Evolutionary conservation across 345 rosid genomes (phyloP).

Genomic region (Melastoma malabathricum): DNA sequence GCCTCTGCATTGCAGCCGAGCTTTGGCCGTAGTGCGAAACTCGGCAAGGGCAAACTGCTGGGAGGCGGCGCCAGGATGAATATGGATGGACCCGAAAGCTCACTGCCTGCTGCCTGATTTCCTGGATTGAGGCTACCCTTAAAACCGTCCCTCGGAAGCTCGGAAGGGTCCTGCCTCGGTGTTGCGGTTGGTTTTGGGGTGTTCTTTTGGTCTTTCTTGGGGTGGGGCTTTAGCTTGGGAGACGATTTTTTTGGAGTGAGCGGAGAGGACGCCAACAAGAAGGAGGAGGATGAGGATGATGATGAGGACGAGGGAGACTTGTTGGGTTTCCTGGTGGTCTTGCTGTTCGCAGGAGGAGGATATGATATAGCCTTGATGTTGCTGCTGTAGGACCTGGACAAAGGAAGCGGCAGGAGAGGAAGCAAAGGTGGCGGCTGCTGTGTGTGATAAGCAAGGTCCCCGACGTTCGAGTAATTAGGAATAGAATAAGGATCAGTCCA

Average conservation of each 20-base stretch:
- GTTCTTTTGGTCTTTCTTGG: too few relatives aligned
- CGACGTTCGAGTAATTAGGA: background rate
- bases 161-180: too few relatives aligned
- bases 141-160: constrained; percentile 1
- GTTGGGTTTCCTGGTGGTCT: background rate
- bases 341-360: background rate
- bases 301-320: too few relatives aligned
- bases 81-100: constrained; percentile 12
- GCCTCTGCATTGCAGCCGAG: constrained; percentile 43
- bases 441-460: background rate
- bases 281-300: too few relatives aligned
- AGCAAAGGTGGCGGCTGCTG: constrained; percentile 3
- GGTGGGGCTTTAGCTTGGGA: too few relatives aligned
- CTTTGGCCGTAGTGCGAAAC: constrained; percentile 37
- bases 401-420: background rate
- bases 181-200: too few relatives aligned
- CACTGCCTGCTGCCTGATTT: background rate
- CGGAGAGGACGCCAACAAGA: too few relatives aligned
- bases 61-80: constrained; percentile 43
- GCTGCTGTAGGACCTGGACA: background rate
- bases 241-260: too few relatives aligned
- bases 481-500: background rate
- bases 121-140: background rate
- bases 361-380: background rate
- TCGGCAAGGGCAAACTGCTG: constrained; percentile 57